A percentile compares a stretch with the other conserved stretches of the same genome.
phyloP scores from a whole-genome alignment of 352 stramenopile species.

The Saprolegnia parasitica region DNA sequence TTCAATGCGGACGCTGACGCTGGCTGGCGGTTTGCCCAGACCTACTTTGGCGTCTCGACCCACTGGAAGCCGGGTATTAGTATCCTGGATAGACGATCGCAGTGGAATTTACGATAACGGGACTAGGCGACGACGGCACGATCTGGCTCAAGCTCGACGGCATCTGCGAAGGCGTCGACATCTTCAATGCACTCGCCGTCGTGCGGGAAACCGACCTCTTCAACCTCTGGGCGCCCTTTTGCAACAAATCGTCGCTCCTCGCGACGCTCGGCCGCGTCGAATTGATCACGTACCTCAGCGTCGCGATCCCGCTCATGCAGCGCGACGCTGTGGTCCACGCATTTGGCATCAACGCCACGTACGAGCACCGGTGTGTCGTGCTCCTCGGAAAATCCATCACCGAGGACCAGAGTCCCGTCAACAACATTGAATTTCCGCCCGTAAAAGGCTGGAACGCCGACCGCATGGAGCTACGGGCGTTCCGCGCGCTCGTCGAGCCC shows the following conservation, averaged over 20 bases:
- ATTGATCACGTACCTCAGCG: conserved; percentile 57
- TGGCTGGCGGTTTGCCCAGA: conserved; percentile 74
- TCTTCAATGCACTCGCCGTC: conserved; percentile 77
- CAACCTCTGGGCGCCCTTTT: conserved; percentile 69
- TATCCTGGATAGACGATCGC: too few species aligned
- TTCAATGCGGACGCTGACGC: conserved; percentile 53
- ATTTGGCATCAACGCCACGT: conserved; percentile 75
- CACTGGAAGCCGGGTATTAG: conserved; percentile 67
- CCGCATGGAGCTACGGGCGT: conserved; percentile 67
- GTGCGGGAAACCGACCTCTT: conserved; percentile 80
- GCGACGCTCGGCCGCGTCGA: conserved; percentile 51
- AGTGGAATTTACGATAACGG: neutral
- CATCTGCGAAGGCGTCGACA: conserved; percentile 66
- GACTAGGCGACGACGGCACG: conserved; percentile 45
- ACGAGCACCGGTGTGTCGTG: conserved; percentile 65
- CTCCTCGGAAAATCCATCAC: conserved; percentile 48
- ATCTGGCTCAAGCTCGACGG: conserved; percentile 81
- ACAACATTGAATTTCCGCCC: conserved; percentile 42
- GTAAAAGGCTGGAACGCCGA: conserved; percentile 63
- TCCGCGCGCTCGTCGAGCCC: conserved; percentile 71
- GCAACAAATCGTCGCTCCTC: conserved; percentile 56
- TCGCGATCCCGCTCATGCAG: conserved; percentile 67
- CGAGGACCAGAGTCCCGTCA: conserved; percentile 28
- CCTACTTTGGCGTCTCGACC: conserved; percentile 68
- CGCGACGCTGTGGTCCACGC: conserved; percentile 62